phyloP scores from a whole-genome alignment of 352 stramenopile genomes.

The Phytophthora syringae region DNA sequence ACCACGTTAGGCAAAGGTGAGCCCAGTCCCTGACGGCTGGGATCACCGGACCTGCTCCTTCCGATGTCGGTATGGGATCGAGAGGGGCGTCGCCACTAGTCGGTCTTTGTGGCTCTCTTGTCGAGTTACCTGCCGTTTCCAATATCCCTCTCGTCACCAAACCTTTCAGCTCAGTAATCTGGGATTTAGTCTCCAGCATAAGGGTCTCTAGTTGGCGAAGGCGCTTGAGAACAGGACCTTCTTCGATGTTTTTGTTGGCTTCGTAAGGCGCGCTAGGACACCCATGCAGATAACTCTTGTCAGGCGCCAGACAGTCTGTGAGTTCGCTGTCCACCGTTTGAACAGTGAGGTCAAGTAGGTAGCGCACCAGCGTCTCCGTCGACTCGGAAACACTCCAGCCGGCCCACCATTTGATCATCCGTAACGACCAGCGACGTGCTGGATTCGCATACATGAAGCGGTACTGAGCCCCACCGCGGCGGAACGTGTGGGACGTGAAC shows the following conservation, averaged over 20 bases:
- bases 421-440: slow-evolving; percentile 11
- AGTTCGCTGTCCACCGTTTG: slow-evolving; percentile 14
- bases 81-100: too few relatives aligned
- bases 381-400: slow-evolving; percentile 22
- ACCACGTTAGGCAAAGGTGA: not conserved
- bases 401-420: slow-evolving; percentile 22
- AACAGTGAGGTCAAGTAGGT: slow-evolving; percentile 10
- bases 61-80: not conserved
- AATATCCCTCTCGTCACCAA: too few relatives aligned
- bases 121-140: not conserved
- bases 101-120: not conserved
- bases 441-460: slow-evolving; percentile 16
- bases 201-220: slow-evolving; percentile 11
- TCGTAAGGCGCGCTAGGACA: slow-evolving; percentile 11
- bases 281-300: slow-evolving; percentile 20
- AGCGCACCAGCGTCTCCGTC: slow-evolving; percentile 19
- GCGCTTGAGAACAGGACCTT: slow-evolving; percentile 11
- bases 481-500: slow-evolving; percentile 17
- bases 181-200: not conserved
- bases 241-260: not conserved
- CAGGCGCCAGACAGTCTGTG: slow-evolving; percentile 6
- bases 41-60: not conserved
- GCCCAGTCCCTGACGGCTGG: slow-evolving; percentile 3
- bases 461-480: slow-evolving; percentile 8
- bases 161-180: not conserved